Conservation (phyloP, 495 filamentous ascomycete species). For the Monascus purpureus region DNA sequence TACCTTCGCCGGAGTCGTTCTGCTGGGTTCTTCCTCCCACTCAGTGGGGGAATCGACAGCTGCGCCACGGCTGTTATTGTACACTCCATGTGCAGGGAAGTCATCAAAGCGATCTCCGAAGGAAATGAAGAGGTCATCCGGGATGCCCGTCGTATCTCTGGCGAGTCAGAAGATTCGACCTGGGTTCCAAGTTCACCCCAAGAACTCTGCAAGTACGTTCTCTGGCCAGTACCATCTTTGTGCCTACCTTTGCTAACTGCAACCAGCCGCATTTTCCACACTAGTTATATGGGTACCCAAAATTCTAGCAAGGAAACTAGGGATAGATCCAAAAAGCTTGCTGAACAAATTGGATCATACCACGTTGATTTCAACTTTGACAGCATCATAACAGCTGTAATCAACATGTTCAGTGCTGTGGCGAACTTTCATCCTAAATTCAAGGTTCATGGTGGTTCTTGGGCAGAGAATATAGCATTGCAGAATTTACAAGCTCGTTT, state of each 20-base stretch:
- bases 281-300: slow-evolving; percentile 62
- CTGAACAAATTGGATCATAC: slow-evolving; percentile 56
- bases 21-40: slow-evolving; percentile 45
- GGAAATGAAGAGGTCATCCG: slow-evolving; percentile 56
- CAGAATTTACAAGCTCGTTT: slow-evolving; percentile 74
- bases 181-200: slow-evolving; percentile 42
- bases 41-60: slow-evolving; percentile 57
- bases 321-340: slow-evolving; percentile 50
- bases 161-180: slow-evolving; percentile 33
- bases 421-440: slow-evolving; percentile 49
- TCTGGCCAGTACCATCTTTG: background rate
- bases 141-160: slow-evolving; percentile 50
- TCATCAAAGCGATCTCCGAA: slow-evolving; percentile 47
- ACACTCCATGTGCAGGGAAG: slow-evolving; percentile 65
- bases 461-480: slow-evolving; percentile 50
- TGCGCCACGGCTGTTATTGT: slow-evolving; percentile 54
- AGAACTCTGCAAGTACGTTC: slow-evolving; percentile 40
- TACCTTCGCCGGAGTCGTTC: slow-evolving; percentile 55
- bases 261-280: slow-evolving; percentile 47
- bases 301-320: slow-evolving; percentile 62
- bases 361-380: slow-evolving; percentile 73
- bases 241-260: slow-evolving; percentile 4
- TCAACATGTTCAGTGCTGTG: slow-evolving; percentile 37
- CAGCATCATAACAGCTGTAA: slow-evolving; percentile 39
- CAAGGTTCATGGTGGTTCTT: slow-evolving; percentile 50